Evolutionary conservation across 768 basidiomycete genomes (phyloP).

Genomic region (Psilocybe sp.): DNA sequence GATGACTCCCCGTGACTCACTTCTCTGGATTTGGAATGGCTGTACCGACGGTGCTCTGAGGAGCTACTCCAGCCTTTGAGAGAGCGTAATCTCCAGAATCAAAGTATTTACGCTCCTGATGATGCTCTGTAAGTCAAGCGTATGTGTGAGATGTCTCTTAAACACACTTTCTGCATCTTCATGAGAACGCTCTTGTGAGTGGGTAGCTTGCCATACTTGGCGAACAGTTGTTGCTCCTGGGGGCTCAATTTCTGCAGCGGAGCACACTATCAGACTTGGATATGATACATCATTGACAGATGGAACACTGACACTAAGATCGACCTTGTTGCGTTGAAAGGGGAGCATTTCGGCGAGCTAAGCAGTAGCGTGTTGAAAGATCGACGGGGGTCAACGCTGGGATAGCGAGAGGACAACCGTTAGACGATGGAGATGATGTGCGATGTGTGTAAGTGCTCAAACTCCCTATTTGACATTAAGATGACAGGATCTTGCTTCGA

Average conservation of each 20-base stretch:
- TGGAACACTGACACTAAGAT: conserved; percentile 72
- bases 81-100: conserved; percentile 99
- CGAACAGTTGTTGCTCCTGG: conserved; percentile 93
- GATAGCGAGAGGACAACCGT: conserved; percentile 16
- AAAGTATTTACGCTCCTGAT: conserved; percentile 97
- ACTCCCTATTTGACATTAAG: conserved; percentile 9
- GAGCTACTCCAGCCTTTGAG: conserved; percentile 90
- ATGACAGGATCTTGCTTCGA: no score
- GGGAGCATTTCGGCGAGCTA: conserved; percentile 57
- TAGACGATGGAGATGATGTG: conserved; percentile 11
- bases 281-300: background rate
- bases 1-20: conserved; percentile 43
- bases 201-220: conserved; percentile 92
- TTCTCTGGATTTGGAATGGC: conserved; percentile 98
- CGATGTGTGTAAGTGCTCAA: conserved; percentile 8
- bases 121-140: conserved; percentile 14
- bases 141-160: conserved; percentile 4
- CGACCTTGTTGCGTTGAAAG: conserved; percentile 85
- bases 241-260: conserved; percentile 66
- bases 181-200: conserved; percentile 89
- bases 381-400: conserved; percentile 18
- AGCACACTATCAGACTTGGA: conserved; percentile 3
- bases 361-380: conserved; percentile 24
- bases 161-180: conserved; percentile 90
- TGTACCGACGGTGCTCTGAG: conserved; percentile 87